These are phyloP conservation scores for Cephaloascus fragrans DNA, from an alignment of 805 yeast genomes.

Conservation along the genomic window DNA sequence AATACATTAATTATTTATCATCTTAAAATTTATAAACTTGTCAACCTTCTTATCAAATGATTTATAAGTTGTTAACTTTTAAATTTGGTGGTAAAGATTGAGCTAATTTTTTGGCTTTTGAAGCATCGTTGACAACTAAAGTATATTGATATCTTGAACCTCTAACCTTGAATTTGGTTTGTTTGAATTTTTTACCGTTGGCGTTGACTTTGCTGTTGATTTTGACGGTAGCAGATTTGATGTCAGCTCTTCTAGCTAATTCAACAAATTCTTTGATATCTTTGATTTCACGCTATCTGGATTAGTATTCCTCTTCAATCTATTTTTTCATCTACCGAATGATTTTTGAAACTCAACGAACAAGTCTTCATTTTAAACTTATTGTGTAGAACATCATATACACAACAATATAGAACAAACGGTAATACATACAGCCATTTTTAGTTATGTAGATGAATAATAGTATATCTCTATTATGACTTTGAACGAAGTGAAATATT, in stretches of 20 bases:
- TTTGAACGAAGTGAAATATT: too few species aligned
- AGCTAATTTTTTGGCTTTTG: slow-evolving; percentile 94
- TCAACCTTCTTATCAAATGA: slow-evolving; percentile 6
- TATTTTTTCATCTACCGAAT: neutral
- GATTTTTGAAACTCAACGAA: too few species aligned
- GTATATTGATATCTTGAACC: slow-evolving; percentile 94
- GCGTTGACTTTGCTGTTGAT: slow-evolving; percentile 77
- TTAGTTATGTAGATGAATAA: too few species aligned
- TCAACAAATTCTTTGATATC: slow-evolving; percentile 97
- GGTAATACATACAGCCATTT: too few species aligned
- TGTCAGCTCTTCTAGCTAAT: slow-evolving; percentile 93
- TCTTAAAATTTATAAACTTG: too few species aligned
- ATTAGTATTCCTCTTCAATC: neutral
- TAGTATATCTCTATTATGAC: too few species aligned
- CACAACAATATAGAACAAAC: too few species aligned
- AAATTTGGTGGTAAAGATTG: slow-evolving; percentile 96
- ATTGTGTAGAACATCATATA: too few species aligned
- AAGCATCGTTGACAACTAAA: slow-evolving; percentile 87
- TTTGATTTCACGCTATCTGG: slow-evolving; percentile 60
- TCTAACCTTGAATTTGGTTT: slow-evolving; percentile 98
- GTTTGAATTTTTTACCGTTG: slow-evolving; percentile 77
- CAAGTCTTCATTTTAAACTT: too few species aligned
- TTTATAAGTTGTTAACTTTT: slow-evolving; percentile 48
- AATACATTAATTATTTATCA: too few species aligned
- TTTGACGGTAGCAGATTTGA: slow-evolving; percentile 89